phyloP scores from a whole-genome alignment of 768 basidiomycete species.

The Suillus subluteus region DNA sequence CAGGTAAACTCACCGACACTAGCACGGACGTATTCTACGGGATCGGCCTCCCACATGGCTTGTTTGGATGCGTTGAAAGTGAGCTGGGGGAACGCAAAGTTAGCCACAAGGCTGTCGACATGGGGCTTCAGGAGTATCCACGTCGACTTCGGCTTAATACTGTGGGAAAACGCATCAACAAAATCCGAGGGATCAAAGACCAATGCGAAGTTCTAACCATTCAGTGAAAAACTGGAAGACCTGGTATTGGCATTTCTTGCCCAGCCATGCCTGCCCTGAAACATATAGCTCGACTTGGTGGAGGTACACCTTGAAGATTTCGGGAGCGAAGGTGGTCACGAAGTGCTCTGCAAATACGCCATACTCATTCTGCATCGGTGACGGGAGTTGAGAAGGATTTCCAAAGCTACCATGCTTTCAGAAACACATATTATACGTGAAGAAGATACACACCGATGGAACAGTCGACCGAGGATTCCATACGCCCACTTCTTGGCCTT shows the following conservation, averaged over 20 bases:
- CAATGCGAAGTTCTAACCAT: conserved; percentile 55
- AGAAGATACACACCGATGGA: conserved; percentile 57
- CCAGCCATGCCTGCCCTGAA: conserved; percentile 76
- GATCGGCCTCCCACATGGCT: conserved; percentile 79
- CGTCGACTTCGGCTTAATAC: conserved; percentile 92
- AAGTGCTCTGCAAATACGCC: conserved; percentile 77
- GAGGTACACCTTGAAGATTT: conserved; percentile 83
- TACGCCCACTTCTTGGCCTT: conserved; percentile 94
- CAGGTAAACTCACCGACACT: conserved; percentile 59
- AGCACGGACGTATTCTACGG: conserved; percentile 79
- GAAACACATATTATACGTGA: not conserved
- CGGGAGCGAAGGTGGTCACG: conserved; percentile 77
- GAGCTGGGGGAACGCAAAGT: conserved; percentile 85
- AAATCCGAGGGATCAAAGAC: not conserved
- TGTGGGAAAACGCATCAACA: conserved; percentile 35
- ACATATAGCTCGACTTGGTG: conserved; percentile 67
- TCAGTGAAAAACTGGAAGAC: conserved; percentile 87
- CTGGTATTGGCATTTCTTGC: conserved; percentile 82
- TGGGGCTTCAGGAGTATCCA: conserved; percentile 89
- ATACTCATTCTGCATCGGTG: conserved; percentile 70
- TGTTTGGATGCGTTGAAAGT: conserved; percentile 72
- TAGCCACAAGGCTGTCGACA: conserved; percentile 73
- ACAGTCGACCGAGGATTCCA: conserved; percentile 69
- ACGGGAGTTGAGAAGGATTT: conserved; percentile 85
- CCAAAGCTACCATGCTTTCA: conserved; percentile 59